Base-by-base conservation (phyloP, 2,329 filamentous ascomycete genomes). In the Curvularia lunata region DNA sequence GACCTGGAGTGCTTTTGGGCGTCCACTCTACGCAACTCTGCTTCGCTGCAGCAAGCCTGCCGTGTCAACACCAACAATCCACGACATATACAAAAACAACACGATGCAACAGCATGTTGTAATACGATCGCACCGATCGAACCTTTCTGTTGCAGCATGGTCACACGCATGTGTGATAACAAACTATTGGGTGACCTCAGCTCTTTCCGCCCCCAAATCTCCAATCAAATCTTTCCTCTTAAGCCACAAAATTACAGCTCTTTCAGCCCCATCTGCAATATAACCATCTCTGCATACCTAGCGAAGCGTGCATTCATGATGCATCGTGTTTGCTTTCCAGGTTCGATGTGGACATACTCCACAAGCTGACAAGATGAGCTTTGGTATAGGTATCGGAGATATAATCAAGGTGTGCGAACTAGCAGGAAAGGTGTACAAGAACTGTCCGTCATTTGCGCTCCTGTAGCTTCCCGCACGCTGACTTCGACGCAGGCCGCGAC, bases 361-460 rank as follows among this genome's bases (percentile, higher is more conserved):
- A 25, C 34, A 13, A 41, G 41, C 32, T 47, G 41, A 41, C 48
- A 47, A 28, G 10, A 72, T 72, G 70, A 70, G 66, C 41, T 68
- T 73, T 52, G 69, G 66, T 4, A 52, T 72, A 7, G 55, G 56
- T n/a, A 58, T 72, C 40, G 66, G 66, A 16, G 68, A 72, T 48
- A 50, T 71, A n/a, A 37, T 72, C 25, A 70, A 68, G 61, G 34
- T 73, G 21, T 67, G 62, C 19, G 69, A 72, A 42, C 41, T 68
- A 28, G 69, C 68, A 27, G 55, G 58, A 7, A 55, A 61, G 12
- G 65, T 68, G 3, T 70, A 71, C 50, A 68, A 62, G 56, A 71
- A 71, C 48, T 71, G 68, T 70, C 12, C n/a, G 62, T 48, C 13
- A 46, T 32, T 9, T 7, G 5, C 21, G 5, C 13, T 19, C 25